phyloP scores from a whole-genome alignment of 768 basidiomycete species.

The Collybiopsis luxurians region DNA sequence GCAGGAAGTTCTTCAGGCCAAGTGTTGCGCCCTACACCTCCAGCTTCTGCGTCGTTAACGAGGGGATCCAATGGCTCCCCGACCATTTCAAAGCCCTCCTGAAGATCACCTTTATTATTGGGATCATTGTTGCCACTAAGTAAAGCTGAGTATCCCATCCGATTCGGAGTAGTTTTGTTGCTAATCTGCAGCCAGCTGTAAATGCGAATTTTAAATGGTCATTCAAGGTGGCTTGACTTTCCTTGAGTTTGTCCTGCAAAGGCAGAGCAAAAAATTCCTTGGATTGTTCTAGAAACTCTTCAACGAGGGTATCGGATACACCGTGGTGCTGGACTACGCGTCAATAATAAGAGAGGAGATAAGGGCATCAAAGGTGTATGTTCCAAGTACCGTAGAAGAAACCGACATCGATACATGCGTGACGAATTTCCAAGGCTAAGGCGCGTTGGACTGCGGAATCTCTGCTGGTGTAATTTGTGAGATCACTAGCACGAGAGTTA shows the following conservation, averaged over 20 bases:
- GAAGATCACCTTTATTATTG: conserved; percentile 77
- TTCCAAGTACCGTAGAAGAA: conserved; percentile 71
- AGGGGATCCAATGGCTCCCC: conserved; percentile 43
- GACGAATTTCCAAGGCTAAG: conserved; percentile 58
- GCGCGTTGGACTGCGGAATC: conserved; percentile 36
- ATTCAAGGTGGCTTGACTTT: conserved; percentile 18
- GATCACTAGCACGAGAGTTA: conserved; percentile 36
- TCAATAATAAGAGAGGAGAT: not conserved
- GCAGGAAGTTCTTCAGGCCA: conserved; percentile 69
- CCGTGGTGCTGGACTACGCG: conserved; percentile 73
- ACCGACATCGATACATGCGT: conserved; percentile 79
- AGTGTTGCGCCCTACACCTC: conserved; percentile 63
- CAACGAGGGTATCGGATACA: conserved; percentile 52
- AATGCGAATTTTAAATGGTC: not conserved
- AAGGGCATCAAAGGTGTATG: not conserved
- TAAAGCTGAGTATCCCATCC: conserved; percentile 74
- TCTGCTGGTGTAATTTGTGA: conserved; percentile 34
- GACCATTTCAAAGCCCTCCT: conserved; percentile 89
- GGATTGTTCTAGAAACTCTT: conserved; percentile 41
- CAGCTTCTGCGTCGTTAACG: not conserved
- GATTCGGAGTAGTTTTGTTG: conserved; percentile 63
- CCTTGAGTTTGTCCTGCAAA: conserved; percentile 63
- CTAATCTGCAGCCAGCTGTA: conserved; percentile 49
- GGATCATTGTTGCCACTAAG: conserved; percentile 76
- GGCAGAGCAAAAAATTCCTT: conserved; percentile 69